phyloP scores from a whole-genome alignment of 2,329 filamentous ascomycete genomes.

The Aspergillus floridensis region DNA sequence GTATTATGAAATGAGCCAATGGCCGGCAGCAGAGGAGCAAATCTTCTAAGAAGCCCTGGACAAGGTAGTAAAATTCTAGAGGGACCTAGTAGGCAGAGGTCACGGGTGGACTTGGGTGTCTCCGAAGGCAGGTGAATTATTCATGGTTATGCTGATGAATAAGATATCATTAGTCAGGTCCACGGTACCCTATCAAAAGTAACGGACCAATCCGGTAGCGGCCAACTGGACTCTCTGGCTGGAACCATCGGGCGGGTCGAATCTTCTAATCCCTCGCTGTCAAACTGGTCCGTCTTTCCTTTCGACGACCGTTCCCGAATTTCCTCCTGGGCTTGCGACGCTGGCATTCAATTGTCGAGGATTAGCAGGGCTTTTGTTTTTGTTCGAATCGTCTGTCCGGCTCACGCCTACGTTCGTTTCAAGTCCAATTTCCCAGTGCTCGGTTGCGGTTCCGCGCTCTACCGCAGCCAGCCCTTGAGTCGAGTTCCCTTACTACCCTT shows the following conservation, averaged over 20 bases:
- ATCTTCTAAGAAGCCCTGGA: neutral
- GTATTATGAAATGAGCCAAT: neutral
- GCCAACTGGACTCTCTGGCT: slow-evolving; percentile 9
- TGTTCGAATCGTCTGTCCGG: neutral
- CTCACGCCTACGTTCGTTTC: slow-evolving; percentile 5
- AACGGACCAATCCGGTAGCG: slow-evolving; percentile 9
- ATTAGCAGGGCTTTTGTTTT: neutral
- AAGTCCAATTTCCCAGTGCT: neutral
- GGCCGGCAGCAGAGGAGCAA: neutral
- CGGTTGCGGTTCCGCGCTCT: slow-evolving; percentile 7
- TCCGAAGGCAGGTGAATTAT: neutral
- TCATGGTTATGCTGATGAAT: neutral
- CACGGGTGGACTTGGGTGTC: no score
- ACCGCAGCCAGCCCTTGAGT: slow-evolving; percentile 6
- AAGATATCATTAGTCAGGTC: slow-evolving; percentile 1
- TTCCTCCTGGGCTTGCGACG: neutral
- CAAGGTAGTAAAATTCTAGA: no score
- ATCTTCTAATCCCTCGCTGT: neutral
- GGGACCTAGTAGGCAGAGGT: no score
- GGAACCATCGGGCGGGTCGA: slow-evolving; percentile 5
- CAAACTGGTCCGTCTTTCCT: slow-evolving; percentile 3
- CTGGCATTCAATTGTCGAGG: neutral
- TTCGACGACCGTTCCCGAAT: slow-evolving; percentile 1
- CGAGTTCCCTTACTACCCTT: slow-evolving; percentile 2
- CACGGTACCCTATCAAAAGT: slow-evolving; percentile 11